Evolutionary conservation across 106 monocot species (phyloP).

Genomic region (Dendrobium chrysotoxum): DNA sequence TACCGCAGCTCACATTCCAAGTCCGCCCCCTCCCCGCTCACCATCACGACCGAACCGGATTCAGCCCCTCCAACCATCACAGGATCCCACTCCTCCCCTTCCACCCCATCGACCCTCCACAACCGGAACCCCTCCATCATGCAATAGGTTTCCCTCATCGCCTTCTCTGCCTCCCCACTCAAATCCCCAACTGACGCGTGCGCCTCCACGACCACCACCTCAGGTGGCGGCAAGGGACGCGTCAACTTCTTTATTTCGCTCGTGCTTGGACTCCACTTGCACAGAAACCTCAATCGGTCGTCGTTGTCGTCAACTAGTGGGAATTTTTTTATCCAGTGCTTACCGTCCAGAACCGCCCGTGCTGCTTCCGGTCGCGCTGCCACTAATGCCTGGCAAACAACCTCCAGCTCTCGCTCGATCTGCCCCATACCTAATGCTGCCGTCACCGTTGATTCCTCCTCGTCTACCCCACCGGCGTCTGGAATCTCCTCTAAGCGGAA

Average conservation of each 20-base stretch:
- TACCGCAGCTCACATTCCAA: constrained; percentile 31
- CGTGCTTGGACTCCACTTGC: constrained; percentile 41
- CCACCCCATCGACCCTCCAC: constrained; percentile 32
- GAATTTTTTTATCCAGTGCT: constrained; percentile 78
- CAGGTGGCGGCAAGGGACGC: constrained; percentile 28
- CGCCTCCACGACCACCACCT: constrained; percentile 61
- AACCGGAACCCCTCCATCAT: constrained; percentile 40
- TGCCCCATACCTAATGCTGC: constrained; percentile 9
- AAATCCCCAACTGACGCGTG: constrained; percentile 74
- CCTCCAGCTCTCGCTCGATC: constrained; percentile 37
- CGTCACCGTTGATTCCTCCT: background rate
- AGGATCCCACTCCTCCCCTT: constrained; percentile 71
- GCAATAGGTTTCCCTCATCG: constrained; percentile 75
- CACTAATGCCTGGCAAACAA: constrained; percentile 35
- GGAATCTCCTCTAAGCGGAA: constrained; percentile 48
- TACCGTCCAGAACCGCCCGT: constrained; percentile 43
- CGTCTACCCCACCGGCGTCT: background rate
- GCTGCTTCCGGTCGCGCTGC: constrained; percentile 23
- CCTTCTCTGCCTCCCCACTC: constrained; percentile 44
- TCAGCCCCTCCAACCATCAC: constrained; percentile 69
- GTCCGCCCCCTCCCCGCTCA: constrained; percentile 49
- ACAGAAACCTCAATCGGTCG: constrained; percentile 60
- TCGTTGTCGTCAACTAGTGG: constrained; percentile 67
- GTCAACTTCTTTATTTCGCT: constrained; percentile 23
- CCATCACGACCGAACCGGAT: constrained; percentile 46